Conservation (phyloP, 345 rosid genomes). For the Rhodomyrtus tomentosa region DNA sequence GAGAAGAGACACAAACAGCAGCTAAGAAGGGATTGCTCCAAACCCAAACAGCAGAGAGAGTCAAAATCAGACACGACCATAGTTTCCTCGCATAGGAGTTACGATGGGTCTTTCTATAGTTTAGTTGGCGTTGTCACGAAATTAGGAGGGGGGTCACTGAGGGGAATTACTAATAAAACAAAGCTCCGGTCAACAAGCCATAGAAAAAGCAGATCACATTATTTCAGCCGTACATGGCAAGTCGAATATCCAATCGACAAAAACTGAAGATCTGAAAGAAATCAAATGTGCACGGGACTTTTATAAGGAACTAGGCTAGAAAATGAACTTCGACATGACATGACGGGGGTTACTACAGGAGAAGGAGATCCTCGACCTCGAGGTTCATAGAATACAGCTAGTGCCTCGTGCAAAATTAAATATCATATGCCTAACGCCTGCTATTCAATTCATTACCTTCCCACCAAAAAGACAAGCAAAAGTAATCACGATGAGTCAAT, state of each 20-base stretch:
- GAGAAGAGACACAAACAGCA: not conserved
- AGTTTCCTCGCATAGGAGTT: not conserved
- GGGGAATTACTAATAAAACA: not conserved
- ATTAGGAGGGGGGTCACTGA: not conserved
- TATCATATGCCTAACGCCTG: no score
- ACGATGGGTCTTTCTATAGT: not conserved
- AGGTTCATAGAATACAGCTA: not conserved
- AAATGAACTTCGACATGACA: not conserved
- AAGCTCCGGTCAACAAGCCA: not conserved
- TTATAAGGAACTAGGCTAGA: not conserved
- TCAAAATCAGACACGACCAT: not conserved
- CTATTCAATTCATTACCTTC: no score
- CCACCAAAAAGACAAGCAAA: no score
- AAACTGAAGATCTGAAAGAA: not conserved
- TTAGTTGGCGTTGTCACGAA: not conserved
- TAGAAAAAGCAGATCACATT: not conserved
- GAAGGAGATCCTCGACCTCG: not conserved
- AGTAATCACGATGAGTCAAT: not conserved
- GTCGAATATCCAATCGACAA: not conserved
- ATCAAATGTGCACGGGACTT: not conserved
- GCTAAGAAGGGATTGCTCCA: not conserved
- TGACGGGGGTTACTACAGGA: not conserved
- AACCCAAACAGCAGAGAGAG: not conserved
- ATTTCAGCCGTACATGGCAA: not conserved
- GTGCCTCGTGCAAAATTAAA: not conserved